Percentiles rank a stretch among this genome's conserved stretches.
These are phyloP conservation scores for Annulohypoxylon nitens DNA, from an alignment of 495 filamentous ascomycete genomes.

Conservation along the genomic window DNA sequence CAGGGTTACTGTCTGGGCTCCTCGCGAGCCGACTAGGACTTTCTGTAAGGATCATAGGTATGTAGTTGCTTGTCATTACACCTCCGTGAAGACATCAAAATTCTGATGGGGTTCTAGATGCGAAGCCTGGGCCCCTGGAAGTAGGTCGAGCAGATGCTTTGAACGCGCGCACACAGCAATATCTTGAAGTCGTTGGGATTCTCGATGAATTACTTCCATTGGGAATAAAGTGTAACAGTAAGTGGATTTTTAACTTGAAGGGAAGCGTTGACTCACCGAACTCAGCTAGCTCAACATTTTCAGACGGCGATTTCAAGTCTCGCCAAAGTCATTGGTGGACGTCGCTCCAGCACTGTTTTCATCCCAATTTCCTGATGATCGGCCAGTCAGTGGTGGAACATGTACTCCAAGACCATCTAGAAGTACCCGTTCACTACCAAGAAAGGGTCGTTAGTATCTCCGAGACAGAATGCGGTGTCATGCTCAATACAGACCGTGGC, in stretches of 20 bases:
- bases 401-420: slow-evolving; percentile 28
- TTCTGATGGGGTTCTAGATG: slow-evolving; percentile 29
- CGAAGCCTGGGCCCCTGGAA: slow-evolving; percentile 42
- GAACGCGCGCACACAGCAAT: slow-evolving; percentile 49
- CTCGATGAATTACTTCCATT: slow-evolving; percentile 42
- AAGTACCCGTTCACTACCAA: slow-evolving; percentile 29
- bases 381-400: slow-evolving; percentile 45
- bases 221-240: slow-evolving; percentile 50
- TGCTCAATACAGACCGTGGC: slow-evolving; percentile 31
- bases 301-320: slow-evolving; percentile 45
- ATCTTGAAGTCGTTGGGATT: slow-evolving; percentile 43
- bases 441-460: slow-evolving; percentile 35
- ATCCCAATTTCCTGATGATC: slow-evolving; percentile 49
- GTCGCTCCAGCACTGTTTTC: slow-evolving; percentile 38
- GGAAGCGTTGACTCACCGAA: slow-evolving; percentile 4
- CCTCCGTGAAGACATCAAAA: not conserved
- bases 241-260: not conserved
- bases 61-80: not conserved
- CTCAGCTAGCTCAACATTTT: slow-evolving; percentile 48
- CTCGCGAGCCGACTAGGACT: slow-evolving; percentile 41
- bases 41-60: slow-evolving; percentile 43
- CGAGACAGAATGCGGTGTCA: slow-evolving; percentile 31
- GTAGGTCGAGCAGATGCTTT: slow-evolving; percentile 48
- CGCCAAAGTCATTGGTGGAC: slow-evolving; percentile 49
- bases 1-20: slow-evolving; percentile 44